A percentile compares a stretch with the other conserved stretches of the same genome.
These are phyloP conservation scores for Claviceps monticola DNA, from an alignment of 2,329 filamentous ascomycete genomes.

Conservation along the genomic window DNA sequence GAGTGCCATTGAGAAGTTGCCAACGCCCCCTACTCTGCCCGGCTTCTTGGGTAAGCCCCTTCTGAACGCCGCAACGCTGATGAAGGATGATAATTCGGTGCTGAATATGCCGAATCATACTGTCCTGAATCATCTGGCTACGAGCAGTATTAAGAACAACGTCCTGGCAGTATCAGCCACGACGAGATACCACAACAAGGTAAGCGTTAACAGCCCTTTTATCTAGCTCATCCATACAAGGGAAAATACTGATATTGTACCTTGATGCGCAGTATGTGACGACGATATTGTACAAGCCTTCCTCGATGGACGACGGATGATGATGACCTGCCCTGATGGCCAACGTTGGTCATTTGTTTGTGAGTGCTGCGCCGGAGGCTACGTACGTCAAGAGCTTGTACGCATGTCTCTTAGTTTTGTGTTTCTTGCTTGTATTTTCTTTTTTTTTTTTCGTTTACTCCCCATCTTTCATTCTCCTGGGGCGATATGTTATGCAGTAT, in stretches of 20 bases:
- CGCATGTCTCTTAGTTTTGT: neutral
- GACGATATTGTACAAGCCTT: slow-evolving; percentile 94
- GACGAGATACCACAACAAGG: slow-evolving; percentile 95
- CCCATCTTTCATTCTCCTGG: neutral
- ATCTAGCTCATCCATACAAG: no score
- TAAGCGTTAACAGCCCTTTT: slow-evolving; percentile 21
- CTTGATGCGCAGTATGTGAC: slow-evolving; percentile 63
- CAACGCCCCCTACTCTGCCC: slow-evolving; percentile 71
- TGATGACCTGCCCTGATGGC: neutral
- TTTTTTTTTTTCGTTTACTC: no score
- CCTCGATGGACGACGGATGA: slow-evolving; percentile 38
- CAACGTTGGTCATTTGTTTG: neutral
- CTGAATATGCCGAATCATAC: slow-evolving; percentile 95
- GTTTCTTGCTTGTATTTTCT: no score
- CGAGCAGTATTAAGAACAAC: slow-evolving; percentile 94
- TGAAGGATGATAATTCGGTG: slow-evolving; percentile 97
- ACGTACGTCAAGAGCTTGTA: neutral
- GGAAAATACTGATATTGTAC: neutral
- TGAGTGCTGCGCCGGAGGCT: neutral
- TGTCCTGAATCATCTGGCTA: slow-evolving; percentile 88
- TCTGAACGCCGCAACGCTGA: slow-evolving; percentile 74
- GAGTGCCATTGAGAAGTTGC: slow-evolving; percentile 62
- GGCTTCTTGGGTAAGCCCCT: slow-evolving; percentile 91
- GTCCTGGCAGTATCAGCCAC: slow-evolving; percentile 91
- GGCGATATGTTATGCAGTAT: neutral